These are phyloP conservation scores for Lasiodiplodia sp. DNA, from an alignment of 2,329 filamentous ascomycete genomes.

Conservation along the genomic window DNA sequence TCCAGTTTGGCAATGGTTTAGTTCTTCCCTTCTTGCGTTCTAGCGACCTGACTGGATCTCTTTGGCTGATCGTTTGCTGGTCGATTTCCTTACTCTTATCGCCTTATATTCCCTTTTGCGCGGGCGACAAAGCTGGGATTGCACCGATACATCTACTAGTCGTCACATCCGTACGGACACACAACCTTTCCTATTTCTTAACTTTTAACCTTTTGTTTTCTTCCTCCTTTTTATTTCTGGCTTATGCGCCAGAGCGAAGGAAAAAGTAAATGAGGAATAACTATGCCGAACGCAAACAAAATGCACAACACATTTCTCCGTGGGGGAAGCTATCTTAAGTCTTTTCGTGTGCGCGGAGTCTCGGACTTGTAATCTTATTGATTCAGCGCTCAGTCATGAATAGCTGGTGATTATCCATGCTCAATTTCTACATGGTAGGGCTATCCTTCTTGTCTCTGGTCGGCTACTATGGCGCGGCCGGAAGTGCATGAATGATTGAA, in stretches of 20 bases:
- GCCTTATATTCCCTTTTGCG: slow-evolving; percentile 9
- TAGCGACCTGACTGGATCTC: slow-evolving; percentile 2
- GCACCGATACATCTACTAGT: slow-evolving; percentile 12
- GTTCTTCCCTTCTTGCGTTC: slow-evolving; percentile 3
- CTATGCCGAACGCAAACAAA: slow-evolving; percentile 13
- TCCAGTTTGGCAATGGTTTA: not conserved
- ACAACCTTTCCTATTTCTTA: not conserved
- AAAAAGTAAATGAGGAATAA: slow-evolving; percentile 7
- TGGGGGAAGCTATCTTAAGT: not conserved
- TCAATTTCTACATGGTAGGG: not conserved
- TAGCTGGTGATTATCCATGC: not conserved
- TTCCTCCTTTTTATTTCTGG: not conserved
- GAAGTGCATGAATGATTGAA: not conserved
- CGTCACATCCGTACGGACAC: not conserved
- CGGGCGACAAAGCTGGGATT: slow-evolving; percentile 24
- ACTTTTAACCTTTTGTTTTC: slow-evolving; percentile 3
- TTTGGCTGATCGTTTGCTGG: slow-evolving; percentile 10
- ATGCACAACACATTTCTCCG: not conserved
- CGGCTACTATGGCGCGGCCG: not conserved
- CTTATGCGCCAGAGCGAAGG: not conserved
- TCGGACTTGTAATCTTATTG: not conserved
- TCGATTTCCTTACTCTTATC: not conserved
- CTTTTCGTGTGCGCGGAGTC: not conserved
- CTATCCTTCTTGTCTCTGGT: not conserved
- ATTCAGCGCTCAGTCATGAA: not conserved